Base-by-base conservation (phyloP, 257 asterid species). In the Solanum chaucha region DNA sequence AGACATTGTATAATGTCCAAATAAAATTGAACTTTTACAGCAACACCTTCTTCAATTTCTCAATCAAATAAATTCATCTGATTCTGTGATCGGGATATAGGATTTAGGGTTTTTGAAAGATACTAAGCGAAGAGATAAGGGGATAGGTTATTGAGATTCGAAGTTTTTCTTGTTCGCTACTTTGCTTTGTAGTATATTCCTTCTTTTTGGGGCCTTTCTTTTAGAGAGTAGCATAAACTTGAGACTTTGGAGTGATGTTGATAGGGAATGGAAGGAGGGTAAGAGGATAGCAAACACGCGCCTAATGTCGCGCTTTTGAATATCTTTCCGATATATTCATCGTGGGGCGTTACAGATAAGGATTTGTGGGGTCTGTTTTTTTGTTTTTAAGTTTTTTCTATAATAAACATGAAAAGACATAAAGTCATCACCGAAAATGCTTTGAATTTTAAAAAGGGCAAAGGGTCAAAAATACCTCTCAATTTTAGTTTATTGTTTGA, bases 1-100 rank as follows among this genome's bases (percentile, higher is more conserved):
- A 91, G 99, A 93, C 99, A 96, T 96, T 36, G 87, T 92, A 67
- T 22, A 15, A 70, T 67, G 1, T 67, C 35, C 24, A 20, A 36
- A 83, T 36, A 32, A 35, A 36, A 74, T 20, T 36, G 41, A 74
- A 36, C 41, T 34, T 75, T 38, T 74, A 74, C 55, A 4, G 19
- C 15, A 11, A 22, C 20, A 38, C 19, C 32, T 74, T 74, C 55
- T 36, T 74, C 55, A 35, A 35, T 17, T 73, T 19, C 38, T 20
- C 80, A 72, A 34, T 72, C 80, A 72, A 72, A 74, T 74, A 36
- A 58, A 38, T 74, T 74, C 55, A 74, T 46, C 32, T 38, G 58
- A 12, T 75, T 75, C 58, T 1, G 83, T 22, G 24, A 5, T 41
- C 22, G 59, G 0, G 36, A 10, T 12, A 6, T 22, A 75, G 22